Percentiles rank a stretch among this genome's conserved stretches.
Conservation (phyloP, 371 early-diverging fungal genomes). For the Capniomyces stellatus region DNA sequence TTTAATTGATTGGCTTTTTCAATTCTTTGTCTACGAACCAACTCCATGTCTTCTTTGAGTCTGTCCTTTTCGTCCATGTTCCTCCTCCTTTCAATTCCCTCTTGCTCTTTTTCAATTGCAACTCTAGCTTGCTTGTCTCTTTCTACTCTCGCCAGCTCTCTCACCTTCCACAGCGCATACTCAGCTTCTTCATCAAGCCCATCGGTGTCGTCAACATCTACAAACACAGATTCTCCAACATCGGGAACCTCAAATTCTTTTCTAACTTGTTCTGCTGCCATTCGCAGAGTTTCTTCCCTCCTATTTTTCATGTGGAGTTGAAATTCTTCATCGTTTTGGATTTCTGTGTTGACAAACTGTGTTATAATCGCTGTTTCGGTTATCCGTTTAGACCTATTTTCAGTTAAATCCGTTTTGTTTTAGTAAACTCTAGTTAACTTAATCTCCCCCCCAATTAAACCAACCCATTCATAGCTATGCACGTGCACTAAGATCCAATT, state of each 20-base stretch:
- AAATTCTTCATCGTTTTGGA: background rate
- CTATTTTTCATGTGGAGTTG: background rate
- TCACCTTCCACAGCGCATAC: conserved; percentile 77
- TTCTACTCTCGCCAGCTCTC: conserved; percentile 75
- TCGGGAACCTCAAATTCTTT: conserved; percentile 12
- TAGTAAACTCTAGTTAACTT: no score
- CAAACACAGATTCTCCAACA: conserved; percentile 1
- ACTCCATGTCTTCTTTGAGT: conserved; percentile 43
- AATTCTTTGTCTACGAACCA: conserved; percentile 12
- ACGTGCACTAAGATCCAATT: background rate
- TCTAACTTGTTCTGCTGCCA: conserved; percentile 16
- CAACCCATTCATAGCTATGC: no score
- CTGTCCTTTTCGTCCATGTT: conserved; percentile 66
- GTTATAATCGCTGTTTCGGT: background rate
- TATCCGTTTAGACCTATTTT: background rate
- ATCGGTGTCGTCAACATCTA: conserved; percentile 79
- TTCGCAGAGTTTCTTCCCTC: conserved; percentile 13
- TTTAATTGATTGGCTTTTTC: conserved; percentile 5
- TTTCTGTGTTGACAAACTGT: background rate
- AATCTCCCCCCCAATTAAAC: no score
- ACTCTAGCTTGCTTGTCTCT: conserved; percentile 64
- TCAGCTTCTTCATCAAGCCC: conserved; percentile 70
- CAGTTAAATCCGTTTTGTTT: no score
- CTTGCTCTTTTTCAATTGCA: conserved; percentile 48
- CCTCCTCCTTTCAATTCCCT: conserved; percentile 60